These are phyloP conservation scores for Aspergillus carlsbadensis DNA, from an alignment of 495 filamentous ascomycete species.

Conservation along the genomic window DNA sequence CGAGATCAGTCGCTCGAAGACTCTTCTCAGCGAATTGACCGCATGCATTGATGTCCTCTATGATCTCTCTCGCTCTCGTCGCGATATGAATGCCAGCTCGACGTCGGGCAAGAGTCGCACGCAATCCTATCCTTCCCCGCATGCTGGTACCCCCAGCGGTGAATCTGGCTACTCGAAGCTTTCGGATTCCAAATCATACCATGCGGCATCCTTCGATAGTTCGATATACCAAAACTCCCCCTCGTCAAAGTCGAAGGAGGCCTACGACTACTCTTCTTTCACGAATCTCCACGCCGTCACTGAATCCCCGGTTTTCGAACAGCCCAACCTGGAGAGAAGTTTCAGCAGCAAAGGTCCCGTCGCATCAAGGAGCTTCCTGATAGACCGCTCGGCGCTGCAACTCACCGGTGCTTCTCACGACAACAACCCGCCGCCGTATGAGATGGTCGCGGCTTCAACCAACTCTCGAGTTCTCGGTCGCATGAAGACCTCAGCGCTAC, in stretches of 20 bases:
- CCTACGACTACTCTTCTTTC: slow-evolving; percentile 21
- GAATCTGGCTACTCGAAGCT: slow-evolving; percentile 8
- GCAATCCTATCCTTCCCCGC: slow-evolving; percentile 25
- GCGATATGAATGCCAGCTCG: slow-evolving; percentile 40
- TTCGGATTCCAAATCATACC: slow-evolving; percentile 27
- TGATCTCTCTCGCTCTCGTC: slow-evolving; percentile 75
- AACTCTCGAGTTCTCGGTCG: slow-evolving; percentile 50
- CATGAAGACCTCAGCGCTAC: slow-evolving; percentile 41
- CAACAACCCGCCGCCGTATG: slow-evolving; percentile 47
- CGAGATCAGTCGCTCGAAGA: slow-evolving; percentile 48
- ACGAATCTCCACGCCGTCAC: slow-evolving; percentile 22
- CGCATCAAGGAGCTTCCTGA: slow-evolving; percentile 33
- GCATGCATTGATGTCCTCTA: slow-evolving; percentile 87
- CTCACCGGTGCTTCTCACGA: slow-evolving; percentile 43
- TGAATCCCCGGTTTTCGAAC: slow-evolving; percentile 14
- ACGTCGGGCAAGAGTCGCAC: slow-evolving; percentile 25
- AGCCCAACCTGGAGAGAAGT: slow-evolving; percentile 15
- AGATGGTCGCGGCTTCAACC: slow-evolving; percentile 41
- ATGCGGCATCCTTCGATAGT: slow-evolving; percentile 30
- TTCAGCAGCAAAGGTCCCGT: slow-evolving; percentile 15
- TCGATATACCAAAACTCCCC: slow-evolving; percentile 28
- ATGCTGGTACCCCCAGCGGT: slow-evolving; percentile 5
- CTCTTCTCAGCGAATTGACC: slow-evolving; percentile 74
- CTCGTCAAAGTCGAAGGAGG: slow-evolving; percentile 15
- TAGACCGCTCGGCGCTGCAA: slow-evolving; percentile 45